A percentile compares a stretch with the other conserved stretches of the same genome.
These are phyloP conservation scores for Penicillium sp. DNA, from an alignment of 2,329 filamentous ascomycete genomes.

Conservation along the genomic window DNA sequence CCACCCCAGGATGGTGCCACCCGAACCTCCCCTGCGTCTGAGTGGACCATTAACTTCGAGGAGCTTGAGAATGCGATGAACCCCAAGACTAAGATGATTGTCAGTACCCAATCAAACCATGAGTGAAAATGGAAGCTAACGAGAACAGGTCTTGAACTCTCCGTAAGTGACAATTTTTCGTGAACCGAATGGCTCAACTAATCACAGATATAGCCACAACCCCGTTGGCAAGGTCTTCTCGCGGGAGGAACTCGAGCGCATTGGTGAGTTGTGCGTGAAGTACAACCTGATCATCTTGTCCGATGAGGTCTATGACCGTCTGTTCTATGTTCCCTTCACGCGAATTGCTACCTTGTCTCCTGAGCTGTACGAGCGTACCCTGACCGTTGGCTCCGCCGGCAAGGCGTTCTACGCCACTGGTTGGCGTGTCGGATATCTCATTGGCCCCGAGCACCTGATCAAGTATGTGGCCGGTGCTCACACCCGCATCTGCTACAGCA, in stretches of 20 bases:
- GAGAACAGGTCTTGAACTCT: conserved; percentile 49
- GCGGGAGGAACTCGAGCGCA: conserved; percentile 75
- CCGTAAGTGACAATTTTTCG: conserved; percentile 39
- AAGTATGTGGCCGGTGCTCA: conserved; percentile 91
- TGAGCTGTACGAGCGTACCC: conserved; percentile 80
- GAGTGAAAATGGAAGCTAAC: conserved; percentile 12
- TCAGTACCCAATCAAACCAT: conserved; percentile 54
- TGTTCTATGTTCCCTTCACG: conserved; percentile 95
- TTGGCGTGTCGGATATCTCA: conserved; percentile 94
- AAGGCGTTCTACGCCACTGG: conserved; percentile 99
- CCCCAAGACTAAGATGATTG: conserved; percentile 91
- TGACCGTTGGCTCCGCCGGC: conserved; percentile 93
- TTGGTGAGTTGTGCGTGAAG: conserved; percentile 87
- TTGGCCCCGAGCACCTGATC: conserved; percentile 84
- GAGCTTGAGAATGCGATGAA: conserved; percentile 81
- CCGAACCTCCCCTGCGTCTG: conserved; percentile 78
- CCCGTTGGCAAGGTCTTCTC: conserved; percentile 96
- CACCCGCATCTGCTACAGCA: conserved; percentile 93
- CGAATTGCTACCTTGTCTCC: conserved; percentile 87
- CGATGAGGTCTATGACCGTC: conserved; percentile 89
- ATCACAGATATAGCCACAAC: conserved; percentile 63
- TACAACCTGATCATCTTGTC: conserved; percentile 92
- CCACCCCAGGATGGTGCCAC: conserved; percentile 78
- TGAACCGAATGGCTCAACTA: conserved; percentile 3
- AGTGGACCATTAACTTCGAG: conserved; percentile 85